Conservation (phyloP, 257 asterid genomes). For the Solanum sitiens region DNA sequence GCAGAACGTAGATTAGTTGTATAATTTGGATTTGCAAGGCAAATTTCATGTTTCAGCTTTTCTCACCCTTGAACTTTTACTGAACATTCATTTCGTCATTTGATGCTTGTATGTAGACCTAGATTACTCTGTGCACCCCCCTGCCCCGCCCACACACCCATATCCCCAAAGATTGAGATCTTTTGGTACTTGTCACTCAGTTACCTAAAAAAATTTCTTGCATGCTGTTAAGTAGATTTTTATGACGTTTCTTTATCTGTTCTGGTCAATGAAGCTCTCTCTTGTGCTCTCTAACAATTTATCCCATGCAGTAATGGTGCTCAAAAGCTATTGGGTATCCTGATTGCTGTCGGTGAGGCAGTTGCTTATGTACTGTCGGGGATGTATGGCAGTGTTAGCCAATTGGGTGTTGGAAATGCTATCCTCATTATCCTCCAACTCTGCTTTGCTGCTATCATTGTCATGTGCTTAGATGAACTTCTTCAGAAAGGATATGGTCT, state of each 20-base stretch:
- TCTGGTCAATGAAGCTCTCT: not conserved
- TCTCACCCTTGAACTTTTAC: not conserved
- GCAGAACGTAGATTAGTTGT: not conserved
- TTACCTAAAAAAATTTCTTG: not conserved
- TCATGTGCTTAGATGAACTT: conserved; percentile 61
- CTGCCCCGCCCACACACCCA: not conserved
- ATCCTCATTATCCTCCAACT: conserved; percentile 57
- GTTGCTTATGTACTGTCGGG: conserved; percentile 70
- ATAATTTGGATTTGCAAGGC: not conserved
- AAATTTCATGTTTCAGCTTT: not conserved
- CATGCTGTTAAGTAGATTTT: not conserved
- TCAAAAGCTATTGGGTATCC: conserved; percentile 54
- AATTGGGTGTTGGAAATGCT: conserved; percentile 72
- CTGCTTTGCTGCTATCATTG: conserved; percentile 56
- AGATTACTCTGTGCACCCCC: not conserved
- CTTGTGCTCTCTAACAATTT: not conserved
- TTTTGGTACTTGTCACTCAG: not conserved
- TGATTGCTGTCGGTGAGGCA: conserved; percentile 66
- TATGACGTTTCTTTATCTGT: not conserved
- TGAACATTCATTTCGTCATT: not conserved
- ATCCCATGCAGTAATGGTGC: conserved; percentile 44
- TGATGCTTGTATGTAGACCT: not conserved
- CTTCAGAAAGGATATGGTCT: conserved; percentile 67
- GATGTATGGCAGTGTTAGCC: conserved; percentile 65
- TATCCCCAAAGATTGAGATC: not conserved